A percentile compares a stretch with the other conserved stretches of the same genome.
Evolutionary conservation across 306 rosid genomes (phyloP).

Genomic region (Trichosanthes truncata): DNA sequence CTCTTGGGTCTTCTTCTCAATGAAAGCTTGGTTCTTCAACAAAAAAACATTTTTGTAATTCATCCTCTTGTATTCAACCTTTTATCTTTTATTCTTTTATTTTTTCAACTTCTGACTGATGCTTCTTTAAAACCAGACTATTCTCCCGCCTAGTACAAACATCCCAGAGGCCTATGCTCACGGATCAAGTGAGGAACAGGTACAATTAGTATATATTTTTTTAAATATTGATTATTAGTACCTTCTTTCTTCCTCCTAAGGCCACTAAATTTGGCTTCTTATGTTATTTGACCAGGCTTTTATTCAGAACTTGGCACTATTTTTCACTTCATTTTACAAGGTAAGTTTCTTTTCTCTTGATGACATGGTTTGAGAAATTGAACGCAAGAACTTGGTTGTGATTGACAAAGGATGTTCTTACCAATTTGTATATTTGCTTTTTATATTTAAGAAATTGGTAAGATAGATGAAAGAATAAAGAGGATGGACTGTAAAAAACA

Average conservation of each 20-base stretch:
- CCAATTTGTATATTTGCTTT: not conserved
- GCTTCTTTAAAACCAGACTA: constrained; percentile 28
- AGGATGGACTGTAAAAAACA: not conserved
- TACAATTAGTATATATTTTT: constrained; percentile 8
- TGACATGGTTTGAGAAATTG: not conserved
- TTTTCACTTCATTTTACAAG: constrained; percentile 89
- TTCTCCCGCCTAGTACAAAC: constrained; percentile 73
- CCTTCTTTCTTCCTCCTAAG: not conserved
- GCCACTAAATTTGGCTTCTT: constrained; percentile 3
- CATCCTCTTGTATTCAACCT: not conserved
- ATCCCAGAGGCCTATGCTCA: constrained; percentile 82
- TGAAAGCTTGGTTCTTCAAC: not conserved
- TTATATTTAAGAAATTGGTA: not conserved
- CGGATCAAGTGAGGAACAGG: constrained; percentile 90
- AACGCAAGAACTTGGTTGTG: not conserved
- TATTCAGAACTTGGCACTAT: constrained; percentile 88
- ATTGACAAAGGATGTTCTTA: not conserved
- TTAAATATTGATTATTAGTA: not conserved
- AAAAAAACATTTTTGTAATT: not conserved
- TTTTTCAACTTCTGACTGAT: not conserved
- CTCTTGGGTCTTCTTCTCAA: not conserved
- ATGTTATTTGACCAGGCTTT: constrained; percentile 47
- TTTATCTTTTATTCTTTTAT: not conserved
- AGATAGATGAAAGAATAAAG: not conserved
- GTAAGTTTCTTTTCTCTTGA: constrained; percentile 24